phyloP scores from a whole-genome alignment of 257 asterid species.

The Fraxinus quadrangulata region DNA sequence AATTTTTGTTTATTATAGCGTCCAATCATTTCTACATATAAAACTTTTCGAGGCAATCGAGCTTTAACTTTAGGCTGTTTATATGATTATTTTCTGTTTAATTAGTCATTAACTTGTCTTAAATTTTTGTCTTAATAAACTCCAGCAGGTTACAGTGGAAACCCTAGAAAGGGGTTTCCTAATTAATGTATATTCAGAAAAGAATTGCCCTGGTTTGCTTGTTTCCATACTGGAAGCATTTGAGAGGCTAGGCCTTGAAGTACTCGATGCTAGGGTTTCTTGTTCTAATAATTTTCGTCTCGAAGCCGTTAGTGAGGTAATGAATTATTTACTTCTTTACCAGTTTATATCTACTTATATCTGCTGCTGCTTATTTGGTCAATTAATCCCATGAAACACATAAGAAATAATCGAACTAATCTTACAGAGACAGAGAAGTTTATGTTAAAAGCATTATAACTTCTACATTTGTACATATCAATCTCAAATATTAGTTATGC shows the following conservation, averaged over 20 bases:
- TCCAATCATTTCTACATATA: neutral
- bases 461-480: too few relatives aligned
- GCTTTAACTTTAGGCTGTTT: too few relatives aligned
- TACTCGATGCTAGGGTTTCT: constrained; percentile 80
- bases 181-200: constrained; percentile 56
- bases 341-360: neutral
- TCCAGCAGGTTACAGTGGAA: constrained; percentile 64
- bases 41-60: neutral
- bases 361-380: neutral
- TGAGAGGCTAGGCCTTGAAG: constrained; percentile 68
- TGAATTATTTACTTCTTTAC: neutral
- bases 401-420: too few relatives aligned
- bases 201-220: constrained; percentile 65
- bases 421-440: too few relatives aligned
- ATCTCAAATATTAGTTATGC: too few relatives aligned
- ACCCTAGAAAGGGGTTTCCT: constrained; percentile 69
- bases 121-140: neutral
- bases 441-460: too few relatives aligned
- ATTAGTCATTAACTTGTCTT: too few relatives aligned
- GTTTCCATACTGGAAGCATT: constrained; percentile 64
- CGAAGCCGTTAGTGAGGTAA: constrained; percentile 74
- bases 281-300: constrained; percentile 59
- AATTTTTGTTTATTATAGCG: neutral
- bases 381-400: too few relatives aligned
- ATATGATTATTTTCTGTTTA: too few relatives aligned